Evolutionary conservation across 2,329 filamentous ascomycete genomes (phyloP).

Genomic region (Biscogniauxia marginata): DNA sequence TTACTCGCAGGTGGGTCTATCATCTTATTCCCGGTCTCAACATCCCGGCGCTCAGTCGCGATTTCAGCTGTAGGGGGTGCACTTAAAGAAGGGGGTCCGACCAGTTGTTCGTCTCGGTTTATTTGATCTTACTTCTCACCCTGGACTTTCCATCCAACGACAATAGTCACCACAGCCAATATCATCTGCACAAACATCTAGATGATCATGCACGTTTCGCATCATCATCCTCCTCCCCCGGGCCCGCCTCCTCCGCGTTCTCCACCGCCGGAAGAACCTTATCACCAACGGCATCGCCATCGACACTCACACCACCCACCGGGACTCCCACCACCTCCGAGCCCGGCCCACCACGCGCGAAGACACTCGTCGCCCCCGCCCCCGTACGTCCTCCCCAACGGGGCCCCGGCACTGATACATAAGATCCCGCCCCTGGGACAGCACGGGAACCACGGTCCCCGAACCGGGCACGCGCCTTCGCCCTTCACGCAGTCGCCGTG

Average conservation of each 20-base stretch:
- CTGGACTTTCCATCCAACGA: background rate
- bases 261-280: background rate
- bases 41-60: background rate
- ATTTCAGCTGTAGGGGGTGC: background rate
- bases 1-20: background rate
- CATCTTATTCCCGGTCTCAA: background rate
- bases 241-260: too few relatives aligned
- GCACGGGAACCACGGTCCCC: constrained; percentile 1
- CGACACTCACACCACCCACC: background rate
- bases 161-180: background rate
- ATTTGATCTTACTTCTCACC: background rate
- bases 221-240: background rate
- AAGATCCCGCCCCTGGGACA: constrained; percentile 2
- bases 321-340: too few relatives aligned
- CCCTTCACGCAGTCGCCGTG: background rate
- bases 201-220: background rate
- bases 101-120: background rate
- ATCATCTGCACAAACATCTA: background rate
- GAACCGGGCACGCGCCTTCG: background rate
- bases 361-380: background rate
- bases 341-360: background rate
- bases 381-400: constrained; percentile 1
- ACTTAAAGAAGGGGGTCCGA: background rate
- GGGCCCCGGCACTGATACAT: background rate
- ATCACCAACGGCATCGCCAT: background rate